These are phyloP conservation scores for Saccharum spontaneum DNA, from an alignment of 176 grass and related monocot genomes.

Conservation along the genomic window DNA sequence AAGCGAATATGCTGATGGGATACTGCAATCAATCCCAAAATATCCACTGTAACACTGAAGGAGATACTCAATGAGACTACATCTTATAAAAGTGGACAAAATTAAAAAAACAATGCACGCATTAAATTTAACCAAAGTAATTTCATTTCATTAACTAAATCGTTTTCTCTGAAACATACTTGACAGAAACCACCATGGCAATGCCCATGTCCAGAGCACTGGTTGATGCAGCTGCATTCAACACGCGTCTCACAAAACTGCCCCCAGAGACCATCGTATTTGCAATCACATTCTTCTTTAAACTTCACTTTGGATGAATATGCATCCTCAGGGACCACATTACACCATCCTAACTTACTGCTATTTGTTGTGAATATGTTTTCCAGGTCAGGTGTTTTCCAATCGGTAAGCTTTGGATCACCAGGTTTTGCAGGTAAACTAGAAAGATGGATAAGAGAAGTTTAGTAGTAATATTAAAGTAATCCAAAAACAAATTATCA, in stretches of 20 bases:
- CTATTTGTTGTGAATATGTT: slow-evolving; percentile 81
- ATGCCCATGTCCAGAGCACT: slow-evolving; percentile 83
- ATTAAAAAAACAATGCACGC: not conserved
- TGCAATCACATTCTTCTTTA: slow-evolving; percentile 93
- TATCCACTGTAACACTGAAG: slow-evolving; percentile 88
- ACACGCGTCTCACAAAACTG: slow-evolving; percentile 79
- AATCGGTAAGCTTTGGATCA: slow-evolving; percentile 64
- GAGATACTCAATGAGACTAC: slow-evolving; percentile 42
- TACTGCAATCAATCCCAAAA: slow-evolving; percentile 96
- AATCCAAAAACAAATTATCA: not conserved
- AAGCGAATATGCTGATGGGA: slow-evolving; percentile 67
- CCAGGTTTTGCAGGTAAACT: slow-evolving; percentile 69
- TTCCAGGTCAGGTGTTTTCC: slow-evolving; percentile 73
- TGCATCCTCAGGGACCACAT: slow-evolving; percentile 77
- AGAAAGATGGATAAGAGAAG: slow-evolving; percentile 36
- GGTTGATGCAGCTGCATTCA: slow-evolving; percentile 79
- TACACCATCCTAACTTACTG: slow-evolving; percentile 87
- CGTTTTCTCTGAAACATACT: slow-evolving; percentile 41
- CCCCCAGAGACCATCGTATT: slow-evolving; percentile 84
- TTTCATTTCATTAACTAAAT: slow-evolving; percentile 9
- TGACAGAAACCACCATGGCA: slow-evolving; percentile 96
- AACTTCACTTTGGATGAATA: slow-evolving; percentile 74
- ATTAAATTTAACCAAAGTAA: not conserved
- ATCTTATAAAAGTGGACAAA: slow-evolving; percentile 13
- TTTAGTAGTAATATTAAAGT: slow-evolving; percentile 33